Conservation (phyloP, 805 yeast genomes). For the Cyberlindnera mrakii region DNA sequence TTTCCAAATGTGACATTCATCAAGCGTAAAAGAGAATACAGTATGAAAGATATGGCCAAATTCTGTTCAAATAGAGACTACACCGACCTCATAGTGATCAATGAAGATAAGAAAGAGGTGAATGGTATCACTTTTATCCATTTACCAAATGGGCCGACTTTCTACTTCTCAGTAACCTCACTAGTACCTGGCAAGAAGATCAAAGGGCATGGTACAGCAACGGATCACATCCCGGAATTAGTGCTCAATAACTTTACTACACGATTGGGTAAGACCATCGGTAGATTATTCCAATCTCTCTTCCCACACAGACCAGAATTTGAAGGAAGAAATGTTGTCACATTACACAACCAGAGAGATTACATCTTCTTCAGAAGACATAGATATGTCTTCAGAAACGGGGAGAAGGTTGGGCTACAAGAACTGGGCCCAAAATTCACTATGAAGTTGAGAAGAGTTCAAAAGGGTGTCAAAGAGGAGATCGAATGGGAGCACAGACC, state of each 20-base stretch:
- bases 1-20: slow-evolving; percentile 83
- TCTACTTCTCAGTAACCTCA: slow-evolving; percentile 81
- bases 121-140: slow-evolving; percentile 92
- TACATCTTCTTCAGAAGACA: slow-evolving; percentile 93
- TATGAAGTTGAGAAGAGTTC: slow-evolving; percentile 77
- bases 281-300: slow-evolving; percentile 82
- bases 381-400: slow-evolving; percentile 82
- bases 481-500: slow-evolving; percentile 95
- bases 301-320: slow-evolving; percentile 93
- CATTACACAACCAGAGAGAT: slow-evolving; percentile 95
- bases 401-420: slow-evolving; percentile 89
- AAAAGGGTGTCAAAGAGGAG: slow-evolving; percentile 87
- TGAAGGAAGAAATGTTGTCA: slow-evolving; percentile 92
- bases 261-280: slow-evolving; percentile 88
- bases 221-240: slow-evolving; percentile 87
- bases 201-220: slow-evolving; percentile 84
- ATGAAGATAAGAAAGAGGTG: slow-evolving; percentile 89
- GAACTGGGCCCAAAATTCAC: slow-evolving; percentile 98
- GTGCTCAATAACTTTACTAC: slow-evolving; percentile 90
- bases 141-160: slow-evolving; percentile 92
- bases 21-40: slow-evolving; percentile 78
- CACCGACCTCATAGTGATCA: slow-evolving; percentile 83
- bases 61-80: slow-evolving; percentile 77
- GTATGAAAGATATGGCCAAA: slow-evolving; percentile 81
- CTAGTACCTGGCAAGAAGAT: slow-evolving; percentile 70